Percentiles rank a stretch among this genome's conserved stretches.
Conservation (phyloP, 116 monocot genomes). For the Trichopus zeylanicus region DNA sequence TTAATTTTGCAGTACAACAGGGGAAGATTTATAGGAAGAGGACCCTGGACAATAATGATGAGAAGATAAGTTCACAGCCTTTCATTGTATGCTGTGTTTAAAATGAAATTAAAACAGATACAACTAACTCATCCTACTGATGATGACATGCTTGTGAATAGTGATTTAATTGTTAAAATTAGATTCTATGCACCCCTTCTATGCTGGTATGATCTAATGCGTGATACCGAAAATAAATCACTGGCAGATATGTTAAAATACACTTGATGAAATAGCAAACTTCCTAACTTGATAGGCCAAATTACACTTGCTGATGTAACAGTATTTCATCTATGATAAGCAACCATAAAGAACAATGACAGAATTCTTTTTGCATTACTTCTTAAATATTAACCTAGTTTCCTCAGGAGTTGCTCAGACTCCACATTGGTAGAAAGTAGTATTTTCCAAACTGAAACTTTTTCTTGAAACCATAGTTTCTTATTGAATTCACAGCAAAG, state of each 20-base stretch:
- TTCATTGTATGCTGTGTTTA: neutral
- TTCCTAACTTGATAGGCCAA: too few species aligned
- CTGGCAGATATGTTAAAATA: too few species aligned
- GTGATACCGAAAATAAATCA: too few species aligned
- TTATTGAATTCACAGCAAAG: conserved; percentile 22
- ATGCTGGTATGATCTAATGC: too few species aligned
- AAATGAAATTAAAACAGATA: too few species aligned
- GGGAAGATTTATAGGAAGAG: neutral
- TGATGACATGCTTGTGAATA: neutral
- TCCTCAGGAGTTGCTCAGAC: neutral
- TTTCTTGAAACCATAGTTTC: neutral
- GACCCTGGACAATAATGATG: neutral
- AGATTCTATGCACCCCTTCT: too few species aligned
- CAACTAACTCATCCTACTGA: neutral
- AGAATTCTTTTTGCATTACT: too few species aligned
- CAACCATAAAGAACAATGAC: too few species aligned
- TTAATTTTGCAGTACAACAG: conserved; percentile 2
- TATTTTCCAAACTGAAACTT: neutral
- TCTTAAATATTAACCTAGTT: neutral
- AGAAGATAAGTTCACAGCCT: conserved; percentile 11
- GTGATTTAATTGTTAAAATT: too few species aligned
- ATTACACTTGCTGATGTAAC: too few species aligned
- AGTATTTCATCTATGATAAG: too few species aligned
- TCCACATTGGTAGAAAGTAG: neutral
- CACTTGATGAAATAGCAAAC: too few species aligned